phyloP scores from a whole-genome alignment of 805 yeast genomes.

The Cyberlindnera mississippiensis region DNA sequence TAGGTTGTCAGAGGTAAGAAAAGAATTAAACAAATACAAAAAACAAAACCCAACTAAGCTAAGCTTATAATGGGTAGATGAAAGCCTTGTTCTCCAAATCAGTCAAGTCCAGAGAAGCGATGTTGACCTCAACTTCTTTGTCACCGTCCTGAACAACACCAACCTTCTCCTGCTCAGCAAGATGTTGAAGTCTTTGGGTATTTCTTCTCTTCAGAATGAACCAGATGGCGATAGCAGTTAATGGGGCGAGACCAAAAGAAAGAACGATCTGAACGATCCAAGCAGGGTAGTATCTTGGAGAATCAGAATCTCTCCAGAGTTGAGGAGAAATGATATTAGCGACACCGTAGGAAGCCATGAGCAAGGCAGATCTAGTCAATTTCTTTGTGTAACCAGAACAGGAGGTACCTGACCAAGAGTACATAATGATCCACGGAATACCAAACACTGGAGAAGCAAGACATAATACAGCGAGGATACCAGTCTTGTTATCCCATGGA shows the following conservation, averaged over 20 bases:
- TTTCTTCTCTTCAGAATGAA: slow-evolving; percentile 44
- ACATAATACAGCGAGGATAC: slow-evolving; percentile 43
- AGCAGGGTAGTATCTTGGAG: slow-evolving; percentile 43
- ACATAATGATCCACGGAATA: slow-evolving; percentile 36
- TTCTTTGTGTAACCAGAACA: slow-evolving; percentile 50
- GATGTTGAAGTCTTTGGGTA: slow-evolving; percentile 30
- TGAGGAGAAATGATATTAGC: slow-evolving; percentile 55
- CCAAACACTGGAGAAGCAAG: slow-evolving; percentile 45
- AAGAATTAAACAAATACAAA: background rate
- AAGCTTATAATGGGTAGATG: slow-evolving; percentile 40
- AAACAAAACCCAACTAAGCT: background rate
- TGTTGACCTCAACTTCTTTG: slow-evolving; percentile 32
- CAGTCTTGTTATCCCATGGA: slow-evolving; percentile 42
- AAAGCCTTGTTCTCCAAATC: slow-evolving; percentile 48
- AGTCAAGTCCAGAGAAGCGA: slow-evolving; percentile 46
- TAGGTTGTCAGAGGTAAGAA: too few relatives aligned
- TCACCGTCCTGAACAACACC: slow-evolving; percentile 30
- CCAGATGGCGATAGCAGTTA: slow-evolving; percentile 40
- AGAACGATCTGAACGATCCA: slow-evolving; percentile 56
- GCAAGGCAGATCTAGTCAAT: slow-evolving; percentile 41
- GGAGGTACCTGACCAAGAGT: slow-evolving; percentile 33
- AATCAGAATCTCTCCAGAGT: slow-evolving; percentile 45
- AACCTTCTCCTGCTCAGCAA: slow-evolving; percentile 21
- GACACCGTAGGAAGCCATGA: slow-evolving; percentile 43
- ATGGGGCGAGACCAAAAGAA: slow-evolving; percentile 46